Conservation (phyloP, 169 alveolate genomes). For the Theileria orientalis region DNA sequence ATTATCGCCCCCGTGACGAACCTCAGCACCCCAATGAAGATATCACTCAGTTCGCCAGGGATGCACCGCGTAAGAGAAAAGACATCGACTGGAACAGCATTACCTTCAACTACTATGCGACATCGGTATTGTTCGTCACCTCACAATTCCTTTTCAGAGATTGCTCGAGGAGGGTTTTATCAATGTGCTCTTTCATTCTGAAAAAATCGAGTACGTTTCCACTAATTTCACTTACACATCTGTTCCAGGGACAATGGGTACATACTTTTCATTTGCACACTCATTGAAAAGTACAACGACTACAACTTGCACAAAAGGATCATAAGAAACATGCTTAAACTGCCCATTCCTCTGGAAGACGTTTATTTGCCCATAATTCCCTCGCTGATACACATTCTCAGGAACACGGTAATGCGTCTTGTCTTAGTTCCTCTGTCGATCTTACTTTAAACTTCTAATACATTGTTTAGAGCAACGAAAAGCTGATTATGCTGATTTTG, state of each 20-base stretch:
- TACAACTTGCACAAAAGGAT: constrained; percentile 32
- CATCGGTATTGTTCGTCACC: constrained; percentile 22
- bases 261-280: constrained; percentile 11
- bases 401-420: not conserved
- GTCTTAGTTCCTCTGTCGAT: not conserved
- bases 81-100: constrained; percentile 16
- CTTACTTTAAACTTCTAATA: not conserved
- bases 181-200: not conserved
- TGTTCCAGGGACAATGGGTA: constrained; percentile 1
- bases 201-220: not conserved
- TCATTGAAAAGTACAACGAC: constrained; percentile 35
- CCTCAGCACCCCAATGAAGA: not conserved
- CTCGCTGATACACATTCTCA: constrained; percentile 6
- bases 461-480: not conserved
- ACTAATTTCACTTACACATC: not conserved
- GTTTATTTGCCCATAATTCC: constrained; percentile 38
- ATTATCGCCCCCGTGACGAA: not conserved
- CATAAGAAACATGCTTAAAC: constrained; percentile 35
- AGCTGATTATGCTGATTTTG: not conserved
- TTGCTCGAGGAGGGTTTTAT: constrained; percentile 8
- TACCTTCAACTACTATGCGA: constrained; percentile 44
- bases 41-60: not conserved
- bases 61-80: not conserved
- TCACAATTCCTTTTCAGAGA: not conserved
- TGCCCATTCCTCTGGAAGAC: constrained; percentile 35